phyloP scores from a whole-genome alignment of 2,329 filamentous ascomycete genomes.

The Colletotrichum lentis region DNA sequence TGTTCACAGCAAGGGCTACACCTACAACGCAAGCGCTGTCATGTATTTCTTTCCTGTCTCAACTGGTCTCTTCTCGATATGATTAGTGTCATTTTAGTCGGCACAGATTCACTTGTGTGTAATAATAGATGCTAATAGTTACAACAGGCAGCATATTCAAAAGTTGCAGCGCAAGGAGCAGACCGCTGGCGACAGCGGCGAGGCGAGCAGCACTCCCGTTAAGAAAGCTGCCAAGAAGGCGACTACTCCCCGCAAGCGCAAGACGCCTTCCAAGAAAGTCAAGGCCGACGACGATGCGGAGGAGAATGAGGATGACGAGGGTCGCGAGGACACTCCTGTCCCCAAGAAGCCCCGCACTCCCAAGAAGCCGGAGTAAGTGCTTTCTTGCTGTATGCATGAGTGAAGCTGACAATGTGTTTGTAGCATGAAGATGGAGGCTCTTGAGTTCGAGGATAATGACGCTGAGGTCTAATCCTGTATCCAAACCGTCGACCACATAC shows the following conservation, averaged over 20 bases:
- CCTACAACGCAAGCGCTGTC: conserved; percentile 51
- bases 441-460: not conserved
- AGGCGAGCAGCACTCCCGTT: conserved; percentile 29
- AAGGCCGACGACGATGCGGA: conserved; percentile 41
- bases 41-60: conserved; percentile 46
- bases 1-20: conserved; percentile 49
- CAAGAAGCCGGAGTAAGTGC: conserved; percentile 16
- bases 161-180: conserved; percentile 52
- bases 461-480: conserved; percentile 34
- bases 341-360: conserved; percentile 38
- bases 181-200: conserved; percentile 38
- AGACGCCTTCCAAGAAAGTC: conserved; percentile 42
- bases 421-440: conserved; percentile 8
- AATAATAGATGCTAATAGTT: conserved; percentile 29
- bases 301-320: conserved; percentile 43
- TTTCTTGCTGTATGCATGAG: not conserved
- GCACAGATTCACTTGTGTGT: too few species aligned
- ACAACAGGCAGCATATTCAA: conserved; percentile 55
- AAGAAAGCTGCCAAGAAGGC: conserved; percentile 37
- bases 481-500: not conserved
- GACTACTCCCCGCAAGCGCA: conserved; percentile 45
- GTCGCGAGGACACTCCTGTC: conserved; percentile 39
- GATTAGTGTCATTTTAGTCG: not conserved
- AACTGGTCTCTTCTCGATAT: conserved; percentile 4
- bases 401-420: not conserved